Base-by-base conservation (phyloP, 495 filamentous ascomycete genomes). In the Cenococcum geophilum region DNA sequence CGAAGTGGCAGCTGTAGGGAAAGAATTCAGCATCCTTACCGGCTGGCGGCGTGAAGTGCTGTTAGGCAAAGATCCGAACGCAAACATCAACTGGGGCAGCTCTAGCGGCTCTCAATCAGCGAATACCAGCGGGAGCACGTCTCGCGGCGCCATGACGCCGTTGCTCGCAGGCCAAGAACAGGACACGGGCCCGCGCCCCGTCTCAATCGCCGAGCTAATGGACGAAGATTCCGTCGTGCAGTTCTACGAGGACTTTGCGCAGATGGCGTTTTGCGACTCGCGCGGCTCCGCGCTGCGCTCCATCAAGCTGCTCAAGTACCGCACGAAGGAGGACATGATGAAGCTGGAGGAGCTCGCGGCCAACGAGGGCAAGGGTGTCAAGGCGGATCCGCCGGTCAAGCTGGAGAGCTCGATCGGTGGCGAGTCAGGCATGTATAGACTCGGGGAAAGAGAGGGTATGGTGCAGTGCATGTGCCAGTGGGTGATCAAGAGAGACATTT, bases 171-270 rank as follows among this genome's bases (percentile, higher is more conserved):
- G 57, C 9, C 60, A 60, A 22, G 63, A 66, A 16, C 57, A 47
- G 2, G 55, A 66, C 18, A 54, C 18, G 32, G 54, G 80, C 12
- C 80, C 79, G 1, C 86, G 89, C 57, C 87, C 91, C 0, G 90
- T 96, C 0, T 96, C 93, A 68, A 77, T 97, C 51, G 89, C 91
- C 1, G 95, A 97, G 68, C 77, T 98, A 22, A 79, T 98, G 57
- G 93, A 98, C 68, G 91, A 97, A 62, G 89, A 96, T 59, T 91
- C 87, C 65, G 91, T 93, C 6, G 85, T 95, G 21, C 84, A 92
- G 68, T 97, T 96, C 75, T 96, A 96, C 75, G 92, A 97, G 61
- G 92, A 97, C 70, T 97, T 95, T 75, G 86, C 92, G 8, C 83
- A 87, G 57, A 75, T 96, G 5, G 92, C 93, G 4, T 98, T 96